A percentile compares a stretch with the other conserved stretches of the same genome.
phyloP scores from a whole-genome alignment of 148 eudicot genomes.

The Spergularia bocconei region DNA sequence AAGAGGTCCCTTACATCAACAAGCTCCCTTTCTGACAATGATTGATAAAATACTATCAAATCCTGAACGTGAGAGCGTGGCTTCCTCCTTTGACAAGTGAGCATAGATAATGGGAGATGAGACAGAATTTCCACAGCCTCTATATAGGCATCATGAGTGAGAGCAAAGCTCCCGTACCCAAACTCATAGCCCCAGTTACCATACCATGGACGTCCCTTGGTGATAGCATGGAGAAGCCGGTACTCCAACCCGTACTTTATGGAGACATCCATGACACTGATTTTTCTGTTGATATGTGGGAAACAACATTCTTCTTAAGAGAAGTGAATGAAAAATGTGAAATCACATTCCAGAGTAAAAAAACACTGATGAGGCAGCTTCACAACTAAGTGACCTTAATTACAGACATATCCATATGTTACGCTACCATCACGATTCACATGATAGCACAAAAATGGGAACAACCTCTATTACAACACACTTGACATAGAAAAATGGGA shows the following conservation, averaged over 20 bases:
- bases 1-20: constrained; percentile 72
- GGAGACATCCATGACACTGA: constrained; percentile 97
- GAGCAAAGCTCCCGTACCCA: constrained; percentile 79
- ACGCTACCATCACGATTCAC: background rate
- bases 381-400: background rate
- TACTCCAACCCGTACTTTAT: constrained; percentile 83
- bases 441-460: background rate
- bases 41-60: constrained; percentile 68
- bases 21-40: constrained; percentile 68
- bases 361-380: constrained; percentile 1
- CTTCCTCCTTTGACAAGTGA: constrained; percentile 61
- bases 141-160: constrained; percentile 56
- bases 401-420: background rate
- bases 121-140: constrained; percentile 58
- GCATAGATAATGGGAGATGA: constrained; percentile 47
- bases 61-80: constrained; percentile 74
- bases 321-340: constrained; percentile 2
- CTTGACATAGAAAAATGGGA: background rate
- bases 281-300: constrained; percentile 52
- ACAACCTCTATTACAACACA: background rate
- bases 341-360: constrained; percentile 11
- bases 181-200: constrained; percentile 91
- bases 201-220: constrained; percentile 80
- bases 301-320: constrained; percentile 24
- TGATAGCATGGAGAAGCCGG: constrained; percentile 69